Evolutionary conservation across 768 basidiomycete genomes (phyloP).

Genomic region (Lyophyllum decastes): DNA sequence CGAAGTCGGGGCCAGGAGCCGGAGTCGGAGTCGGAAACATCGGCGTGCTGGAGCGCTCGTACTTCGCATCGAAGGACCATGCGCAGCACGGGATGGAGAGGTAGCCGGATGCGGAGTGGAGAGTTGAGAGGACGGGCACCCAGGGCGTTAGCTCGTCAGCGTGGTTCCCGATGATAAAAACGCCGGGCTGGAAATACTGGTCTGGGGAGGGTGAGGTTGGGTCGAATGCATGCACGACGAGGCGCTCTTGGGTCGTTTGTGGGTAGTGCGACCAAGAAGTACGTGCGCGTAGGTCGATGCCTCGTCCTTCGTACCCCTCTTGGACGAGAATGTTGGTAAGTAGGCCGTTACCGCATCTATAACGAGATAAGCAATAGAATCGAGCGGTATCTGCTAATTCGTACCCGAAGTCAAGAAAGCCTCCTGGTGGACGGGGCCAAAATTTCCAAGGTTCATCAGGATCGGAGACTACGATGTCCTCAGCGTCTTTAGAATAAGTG

Average conservation of each 20-base stretch:
- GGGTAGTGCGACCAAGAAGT: conserved; percentile 86
- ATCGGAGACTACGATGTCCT: conserved; percentile 6
- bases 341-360: conserved; percentile 89
- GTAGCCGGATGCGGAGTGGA: conserved; percentile 63
- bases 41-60: conserved; percentile 47
- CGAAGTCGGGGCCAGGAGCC: conserved; percentile 24
- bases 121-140: conserved; percentile 79
- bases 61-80: conserved; percentile 76
- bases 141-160: conserved; percentile 97
- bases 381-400: conserved; percentile 13
- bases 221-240: conserved; percentile 74
- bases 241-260: conserved; percentile 51
- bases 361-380: neutral
- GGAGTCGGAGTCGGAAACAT: conserved; percentile 30
- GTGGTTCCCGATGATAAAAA: conserved; percentile 92
- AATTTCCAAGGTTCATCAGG: conserved; percentile 54
- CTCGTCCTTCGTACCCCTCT: conserved; percentile 84
- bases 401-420: conserved; percentile 89
- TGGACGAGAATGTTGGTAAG: conserved; percentile 83
- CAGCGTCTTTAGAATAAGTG: conserved; percentile 41
- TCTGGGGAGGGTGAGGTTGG: conserved; percentile 40
- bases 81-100: conserved; percentile 90
- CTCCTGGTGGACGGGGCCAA: conserved; percentile 81
- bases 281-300: conserved; percentile 85
- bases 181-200: conserved; percentile 38